Percentiles rank a stretch among this genome's conserved stretches.
Evolutionary conservation across 129 eudicot species (phyloP).

Genomic region (Dittrichia graveolens): DNA sequence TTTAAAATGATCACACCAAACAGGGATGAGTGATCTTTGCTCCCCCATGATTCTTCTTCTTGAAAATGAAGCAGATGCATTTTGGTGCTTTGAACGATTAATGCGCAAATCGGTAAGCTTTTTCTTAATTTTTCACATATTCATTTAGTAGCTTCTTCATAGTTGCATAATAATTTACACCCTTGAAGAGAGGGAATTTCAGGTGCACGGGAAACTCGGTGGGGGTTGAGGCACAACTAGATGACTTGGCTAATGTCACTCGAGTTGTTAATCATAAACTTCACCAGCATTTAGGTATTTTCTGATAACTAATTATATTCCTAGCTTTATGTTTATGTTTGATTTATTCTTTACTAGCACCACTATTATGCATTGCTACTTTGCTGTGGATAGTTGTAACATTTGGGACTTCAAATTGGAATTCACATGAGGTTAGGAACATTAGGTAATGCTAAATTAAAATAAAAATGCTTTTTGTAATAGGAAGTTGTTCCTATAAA

Average conservation of each 20-base stretch:
- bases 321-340: neutral
- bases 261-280: conserved; percentile 80
- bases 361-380: too few relatives aligned
- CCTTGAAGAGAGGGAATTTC: conserved; percentile 80
- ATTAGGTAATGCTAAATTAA: too few relatives aligned
- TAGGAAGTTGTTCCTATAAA: too few relatives aligned
- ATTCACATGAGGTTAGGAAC: too few relatives aligned
- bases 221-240: conserved; percentile 76
- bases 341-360: too few relatives aligned
- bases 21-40: conserved; percentile 99
- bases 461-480: too few relatives aligned
- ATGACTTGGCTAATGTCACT: conserved; percentile 61
- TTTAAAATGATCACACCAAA: conserved; percentile 26
- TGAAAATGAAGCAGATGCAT: conserved; percentile 93
- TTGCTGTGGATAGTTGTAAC: too few relatives aligned
- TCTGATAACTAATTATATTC: neutral
- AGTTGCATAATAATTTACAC: conserved; percentile 1
- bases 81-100: conserved; percentile 97
- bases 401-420: too few relatives aligned
- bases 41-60: conserved; percentile 96
- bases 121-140: conserved; percentile 5
- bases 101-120: conserved; percentile 84
- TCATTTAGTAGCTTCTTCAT: neutral
- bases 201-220: conserved; percentile 72
- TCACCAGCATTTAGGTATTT: conserved; percentile 76